Evolutionary conservation across 2,329 filamentous ascomycete genomes (phyloP).

Genomic region (Diaporthe australafricana): DNA sequence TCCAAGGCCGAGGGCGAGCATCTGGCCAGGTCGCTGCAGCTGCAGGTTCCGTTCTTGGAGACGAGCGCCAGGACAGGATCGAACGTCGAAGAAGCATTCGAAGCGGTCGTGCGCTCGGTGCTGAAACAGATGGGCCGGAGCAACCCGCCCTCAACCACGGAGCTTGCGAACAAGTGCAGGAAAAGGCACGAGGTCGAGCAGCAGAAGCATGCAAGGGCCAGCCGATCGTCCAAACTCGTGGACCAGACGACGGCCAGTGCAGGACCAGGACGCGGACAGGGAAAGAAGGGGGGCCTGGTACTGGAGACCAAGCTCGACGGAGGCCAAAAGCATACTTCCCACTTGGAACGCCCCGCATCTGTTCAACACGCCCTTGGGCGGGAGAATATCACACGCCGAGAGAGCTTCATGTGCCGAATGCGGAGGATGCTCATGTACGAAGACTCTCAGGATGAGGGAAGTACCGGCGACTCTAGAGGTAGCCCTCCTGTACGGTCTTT

Average conservation of each 20-base stretch:
- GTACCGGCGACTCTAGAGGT: background rate
- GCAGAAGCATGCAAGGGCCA: conserved; percentile 1
- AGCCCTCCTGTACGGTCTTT: background rate
- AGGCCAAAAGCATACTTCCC: background rate
- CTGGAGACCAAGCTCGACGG: background rate
- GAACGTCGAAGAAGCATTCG: conserved; percentile 74
- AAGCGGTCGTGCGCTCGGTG: conserved; percentile 41
- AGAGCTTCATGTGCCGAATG: conserved; percentile 10
- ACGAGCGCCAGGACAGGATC: conserved; percentile 78
- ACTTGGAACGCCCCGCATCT: background rate
- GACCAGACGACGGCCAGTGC: background rate
- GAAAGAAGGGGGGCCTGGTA: background rate
- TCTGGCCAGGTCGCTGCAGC: conserved; percentile 72
- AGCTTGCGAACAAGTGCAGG: background rate
- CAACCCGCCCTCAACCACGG: background rate
- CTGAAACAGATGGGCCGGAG: conserved; percentile 38
- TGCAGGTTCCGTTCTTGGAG: conserved; percentile 77
- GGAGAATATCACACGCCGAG: background rate
- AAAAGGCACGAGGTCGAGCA: conserved; percentile 8
- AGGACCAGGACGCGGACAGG: background rate
- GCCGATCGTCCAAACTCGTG: background rate
- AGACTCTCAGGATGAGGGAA: background rate
- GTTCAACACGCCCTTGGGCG: background rate
- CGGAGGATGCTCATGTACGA: background rate
- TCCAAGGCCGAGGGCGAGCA: conserved; percentile 60